A percentile compares a stretch with the other conserved stretches of the same genome.
phyloP scores from a whole-genome alignment of 2,329 filamentous ascomycete species.

The Xylariaceae sp. region DNA sequence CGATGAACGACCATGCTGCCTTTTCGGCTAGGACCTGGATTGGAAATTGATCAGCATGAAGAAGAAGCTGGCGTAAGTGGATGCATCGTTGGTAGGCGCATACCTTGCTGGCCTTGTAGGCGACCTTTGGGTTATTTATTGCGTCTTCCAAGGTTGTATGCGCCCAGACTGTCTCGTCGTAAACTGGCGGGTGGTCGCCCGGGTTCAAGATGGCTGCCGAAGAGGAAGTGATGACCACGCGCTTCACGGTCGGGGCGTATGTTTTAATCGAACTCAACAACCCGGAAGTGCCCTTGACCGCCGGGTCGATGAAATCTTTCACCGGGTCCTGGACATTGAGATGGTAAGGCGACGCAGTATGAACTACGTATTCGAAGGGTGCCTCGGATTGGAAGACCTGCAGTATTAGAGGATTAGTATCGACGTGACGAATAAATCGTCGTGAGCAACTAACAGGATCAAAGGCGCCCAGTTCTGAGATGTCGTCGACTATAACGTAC shows the following conservation, averaged over 20 bases:
- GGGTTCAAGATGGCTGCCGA: conserved; percentile 41
- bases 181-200: conserved; percentile 33
- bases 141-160: conserved; percentile 35
- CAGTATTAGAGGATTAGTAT: neutral
- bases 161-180: conserved; percentile 38
- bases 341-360: conserved; percentile 71
- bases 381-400: conserved; percentile 37
- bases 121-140: conserved; percentile 22
- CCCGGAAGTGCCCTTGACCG: conserved; percentile 47
- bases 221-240: conserved; percentile 52
- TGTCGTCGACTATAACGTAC: conserved; percentile 61
- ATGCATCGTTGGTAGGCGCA: conserved; percentile 29
- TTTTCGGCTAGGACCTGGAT: conserved; percentile 58
- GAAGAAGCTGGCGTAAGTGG: neutral
- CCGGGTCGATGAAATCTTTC: conserved; percentile 48
- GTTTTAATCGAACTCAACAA: conserved; percentile 44
- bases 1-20: conserved; percentile 60
- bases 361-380: conserved; percentile 67
- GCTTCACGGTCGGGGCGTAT: conserved; percentile 49
- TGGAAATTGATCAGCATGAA: conserved; percentile 3
- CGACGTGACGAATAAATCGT: neutral
- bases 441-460: conserved; percentile 39
- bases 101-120: conserved; percentile 43
- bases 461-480: conserved; percentile 65
- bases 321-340: conserved; percentile 51